Evolutionary conservation across 345 rosid genomes (phyloP), one percentile per base, ranked within the genome.

Genomic region (Salix udensis): DNA sequence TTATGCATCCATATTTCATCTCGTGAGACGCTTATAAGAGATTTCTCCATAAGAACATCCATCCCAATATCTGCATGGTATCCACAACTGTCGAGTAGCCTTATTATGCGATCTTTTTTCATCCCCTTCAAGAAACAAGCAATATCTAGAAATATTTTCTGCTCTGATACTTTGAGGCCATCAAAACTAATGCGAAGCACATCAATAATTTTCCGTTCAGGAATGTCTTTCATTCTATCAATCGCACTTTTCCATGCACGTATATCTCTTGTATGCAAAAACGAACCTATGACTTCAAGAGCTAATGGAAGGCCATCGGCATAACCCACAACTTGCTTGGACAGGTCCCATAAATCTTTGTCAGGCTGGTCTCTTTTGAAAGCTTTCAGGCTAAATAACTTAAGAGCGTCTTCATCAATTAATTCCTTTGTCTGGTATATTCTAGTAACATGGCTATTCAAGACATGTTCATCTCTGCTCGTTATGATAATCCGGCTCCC

Each of bases 401-500:
- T 16, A 58, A 78, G 67, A 30, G 81, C 72, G 10, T 73, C 72
- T 1, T 23, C 2, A n/a, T 26, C 15, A 28, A 58, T 14, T 40
- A 77, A 19, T 28, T 14, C 50, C 26, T 71, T 9, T n/a, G 21
- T 44, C 42, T 65, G n/a, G 39, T 71, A 65, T 5, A 64, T 10
- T 23, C 3, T 23, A 26, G 39, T 37, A 14, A 52, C 70, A 19
- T 23, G 24, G 9, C 48, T 23, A 13, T 14, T 10, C 2, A 77
- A 65, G 42, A 71, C 34, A 10, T 37, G 40, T 13, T 0, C 31
- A 65, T 71, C 28, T 37, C 80, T 77, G 4, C 66, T 77, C 2
- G 80, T 77, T 24, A 77, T 71, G 36, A 77, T 71, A 34, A 77
- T 77, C 66, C 67, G 64, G 14, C 80, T 77, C 19, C 80, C 76